Evolutionary conservation across 495 filamentous ascomycete species (phyloP).

Genomic region (Penicillium subrubescens): DNA sequence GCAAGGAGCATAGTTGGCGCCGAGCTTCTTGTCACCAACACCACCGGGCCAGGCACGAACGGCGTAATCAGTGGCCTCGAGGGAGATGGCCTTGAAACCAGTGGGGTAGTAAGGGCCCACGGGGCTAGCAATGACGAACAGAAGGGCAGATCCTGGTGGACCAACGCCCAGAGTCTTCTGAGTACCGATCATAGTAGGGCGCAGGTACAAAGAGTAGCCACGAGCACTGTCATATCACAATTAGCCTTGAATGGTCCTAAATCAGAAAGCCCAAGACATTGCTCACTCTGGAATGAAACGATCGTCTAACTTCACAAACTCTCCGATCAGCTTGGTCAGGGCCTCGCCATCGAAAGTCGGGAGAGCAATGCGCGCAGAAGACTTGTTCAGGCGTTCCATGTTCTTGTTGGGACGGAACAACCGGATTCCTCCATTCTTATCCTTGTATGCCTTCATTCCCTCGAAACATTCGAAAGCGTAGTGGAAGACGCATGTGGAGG

Average conservation of each 20-base stretch:
- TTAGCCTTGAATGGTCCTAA: conserved; percentile 13
- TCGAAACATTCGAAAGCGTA: conserved; percentile 98
- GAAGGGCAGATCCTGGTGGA: conserved; percentile 83
- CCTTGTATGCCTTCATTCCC: conserved; percentile 98
- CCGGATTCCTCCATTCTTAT: conserved; percentile 69
- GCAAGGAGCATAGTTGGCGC: conserved; percentile 97
- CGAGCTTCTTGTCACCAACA: conserved; percentile 95
- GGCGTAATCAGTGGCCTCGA: conserved; percentile 92
- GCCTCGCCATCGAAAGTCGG: conserved; percentile 74
- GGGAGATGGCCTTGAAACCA: conserved; percentile 92
- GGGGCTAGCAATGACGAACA: conserved; percentile 94
- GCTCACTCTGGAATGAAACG: conserved; percentile 80
- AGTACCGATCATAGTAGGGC: conserved; percentile 96
- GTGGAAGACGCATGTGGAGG: conserved; percentile 96
- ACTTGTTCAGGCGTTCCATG: conserved; percentile 91
- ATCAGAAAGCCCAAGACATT: not conserved
- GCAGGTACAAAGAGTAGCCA: conserved; percentile 92
- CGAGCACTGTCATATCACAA: conserved; percentile 43
- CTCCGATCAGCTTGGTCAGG: conserved; percentile 76
- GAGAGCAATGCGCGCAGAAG: conserved; percentile 84
- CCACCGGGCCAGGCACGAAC: conserved; percentile 98
- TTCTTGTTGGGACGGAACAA: conserved; percentile 96
- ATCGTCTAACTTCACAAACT: conserved; percentile 77
- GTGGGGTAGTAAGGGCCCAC: conserved; percentile 98
- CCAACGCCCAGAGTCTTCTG: conserved; percentile 91